Conservation (phyloP, 345 rosid species). For the Syzygium oleosum region DNA sequence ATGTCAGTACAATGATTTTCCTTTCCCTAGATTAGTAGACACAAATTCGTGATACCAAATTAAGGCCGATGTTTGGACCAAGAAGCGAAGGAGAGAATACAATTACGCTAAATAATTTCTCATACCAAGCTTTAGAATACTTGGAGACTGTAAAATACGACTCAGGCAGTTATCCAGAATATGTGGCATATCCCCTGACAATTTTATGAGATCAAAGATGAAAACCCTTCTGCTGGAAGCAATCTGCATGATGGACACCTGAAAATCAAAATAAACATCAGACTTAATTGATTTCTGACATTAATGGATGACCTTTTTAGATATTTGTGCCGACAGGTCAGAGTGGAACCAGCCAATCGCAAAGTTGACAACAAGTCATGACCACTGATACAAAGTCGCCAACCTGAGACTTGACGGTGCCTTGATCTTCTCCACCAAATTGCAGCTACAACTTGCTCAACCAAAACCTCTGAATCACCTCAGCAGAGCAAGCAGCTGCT, state of each 20-base stretch:
- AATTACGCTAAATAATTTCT: not conserved
- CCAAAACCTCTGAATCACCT: not conserved
- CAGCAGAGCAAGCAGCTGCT: not conserved
- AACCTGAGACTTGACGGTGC: not conserved
- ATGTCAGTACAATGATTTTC: not conserved
- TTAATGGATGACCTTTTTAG: not conserved
- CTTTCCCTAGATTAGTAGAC: not conserved
- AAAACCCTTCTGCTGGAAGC: conserved; percentile 61
- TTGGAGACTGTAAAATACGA: too few species aligned
- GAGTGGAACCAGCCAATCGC: not conserved
- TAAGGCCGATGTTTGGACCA: too few species aligned
- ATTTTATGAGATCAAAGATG: too few species aligned
- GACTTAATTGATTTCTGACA: not conserved
- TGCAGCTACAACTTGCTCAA: not conserved
- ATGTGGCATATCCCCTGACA: too few species aligned
- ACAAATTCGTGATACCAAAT: too few species aligned
- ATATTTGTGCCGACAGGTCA: not conserved
- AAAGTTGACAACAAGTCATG: not conserved
- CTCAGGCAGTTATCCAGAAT: too few species aligned
- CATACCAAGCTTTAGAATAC: too few species aligned
- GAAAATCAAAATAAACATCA: conserved; percentile 18
- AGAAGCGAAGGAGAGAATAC: too few species aligned
- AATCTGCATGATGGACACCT: conserved; percentile 97
- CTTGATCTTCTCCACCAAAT: not conserved
- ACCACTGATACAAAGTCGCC: not conserved